phyloP scores from a whole-genome alignment of 1,284 basidiomycete genomes.

The Malassezia pachydermatis region DNA sequence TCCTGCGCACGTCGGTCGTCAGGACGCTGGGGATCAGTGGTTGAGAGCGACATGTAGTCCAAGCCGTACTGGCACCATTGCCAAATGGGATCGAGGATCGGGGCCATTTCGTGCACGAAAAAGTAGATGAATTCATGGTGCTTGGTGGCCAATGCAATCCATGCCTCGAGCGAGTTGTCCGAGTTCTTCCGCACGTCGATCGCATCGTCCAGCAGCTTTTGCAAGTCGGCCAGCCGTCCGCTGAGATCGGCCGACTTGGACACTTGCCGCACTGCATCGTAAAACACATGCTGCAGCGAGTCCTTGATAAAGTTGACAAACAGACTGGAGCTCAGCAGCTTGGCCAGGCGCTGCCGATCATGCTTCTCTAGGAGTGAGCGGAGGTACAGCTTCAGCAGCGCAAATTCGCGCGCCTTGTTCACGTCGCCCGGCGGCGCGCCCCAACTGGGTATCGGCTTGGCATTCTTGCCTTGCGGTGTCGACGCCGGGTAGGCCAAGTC shows the following conservation, averaged over 20 bases:
- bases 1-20: conserved; percentile 34
- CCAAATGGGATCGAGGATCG: conserved; percentile 35
- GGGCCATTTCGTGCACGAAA: conserved; percentile 39
- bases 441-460: conserved; percentile 25
- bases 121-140: conserved; percentile 44
- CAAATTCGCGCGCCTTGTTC: conserved; percentile 38
- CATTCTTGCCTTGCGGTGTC: conserved; percentile 25
- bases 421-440: conserved; percentile 24
- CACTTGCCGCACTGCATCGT: conserved; percentile 30
- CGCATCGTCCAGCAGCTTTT: conserved; percentile 41
- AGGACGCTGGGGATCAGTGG: conserved; percentile 39
- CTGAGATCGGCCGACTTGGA: conserved; percentile 30
- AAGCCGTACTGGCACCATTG: conserved; percentile 36
- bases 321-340: conserved; percentile 32
- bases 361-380: conserved; percentile 37
- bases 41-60: conserved; percentile 43
- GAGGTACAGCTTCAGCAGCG: conserved; percentile 38
- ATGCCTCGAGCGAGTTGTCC: conserved; percentile 30
- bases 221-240: conserved; percentile 38
- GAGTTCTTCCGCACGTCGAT: conserved; percentile 31
- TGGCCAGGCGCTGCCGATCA: conserved; percentile 38
- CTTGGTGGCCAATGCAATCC: conserved; percentile 37
- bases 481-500: conserved; percentile 35
- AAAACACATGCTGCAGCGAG: conserved; percentile 37
- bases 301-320: conserved; percentile 42